Base-by-base conservation (phyloP, 1,284 basidiomycete genomes). In the Cutaneotrichosporon sp. region DNA sequence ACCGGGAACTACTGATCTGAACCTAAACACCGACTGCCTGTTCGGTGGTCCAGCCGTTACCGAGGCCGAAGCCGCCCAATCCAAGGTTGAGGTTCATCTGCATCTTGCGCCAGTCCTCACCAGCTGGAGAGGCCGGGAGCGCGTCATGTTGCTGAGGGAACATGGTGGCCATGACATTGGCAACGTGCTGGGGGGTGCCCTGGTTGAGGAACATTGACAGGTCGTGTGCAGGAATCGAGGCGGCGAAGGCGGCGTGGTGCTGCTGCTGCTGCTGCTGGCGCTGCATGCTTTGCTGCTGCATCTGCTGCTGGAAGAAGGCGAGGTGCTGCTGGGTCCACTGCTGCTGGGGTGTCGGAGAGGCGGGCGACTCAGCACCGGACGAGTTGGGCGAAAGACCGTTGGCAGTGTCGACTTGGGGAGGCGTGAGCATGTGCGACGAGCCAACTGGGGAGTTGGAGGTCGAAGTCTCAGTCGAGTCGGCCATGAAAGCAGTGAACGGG, bases 311-410 rank as follows among this genome's bases (percentile, higher is more conserved):
- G 54, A 64, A 52, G 43, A 57, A 54, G 33, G 51, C 54, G 5
- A 63, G 60, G 50, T 67, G 64, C 39, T 61, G 58, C 20, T 62
- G 55, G 6, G 57, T 54, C 58, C 60, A 65, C 37, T 58, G 27
- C 25, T 20, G 48, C 25, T 45, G 49, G 11, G 42, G 48, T 17
- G 48, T 42, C 33, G 48, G 44, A 11, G 41, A 20, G 14, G 55
- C 38, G n/a, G 29, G 49, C 12, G 51, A 26, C 4, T 32, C 35
- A 33, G 46, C 49, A 22, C 45, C 47, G 9, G 54, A 59, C 5
- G 66, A 66, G 32, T 51, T 50, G 10, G 68, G 68, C 32, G 70
- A 70, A 8, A 44, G 65, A 61, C 7, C 42, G 64, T 66, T 63
- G 61, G 14, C 51, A 54, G 52, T 60, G 26, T 51, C 51, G 26